Conservation (phyloP, 768 basidiomycete species). For the Hypholoma sublateritium region DNA sequence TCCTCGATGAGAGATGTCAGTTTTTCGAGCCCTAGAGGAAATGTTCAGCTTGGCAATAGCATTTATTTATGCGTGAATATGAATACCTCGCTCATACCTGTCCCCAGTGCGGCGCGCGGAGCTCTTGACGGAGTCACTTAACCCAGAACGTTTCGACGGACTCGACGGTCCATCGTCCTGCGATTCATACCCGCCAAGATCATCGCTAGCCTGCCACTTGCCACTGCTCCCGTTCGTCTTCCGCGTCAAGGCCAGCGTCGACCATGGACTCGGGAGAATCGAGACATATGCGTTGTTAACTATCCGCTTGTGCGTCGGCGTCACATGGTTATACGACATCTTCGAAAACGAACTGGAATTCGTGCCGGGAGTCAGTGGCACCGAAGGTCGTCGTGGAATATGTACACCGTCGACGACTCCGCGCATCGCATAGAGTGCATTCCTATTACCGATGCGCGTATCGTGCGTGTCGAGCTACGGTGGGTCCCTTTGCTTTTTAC, state of each 20-base stretch:
- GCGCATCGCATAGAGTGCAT: no score
- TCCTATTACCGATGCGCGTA: no score
- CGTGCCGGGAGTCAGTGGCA: constrained; percentile 30
- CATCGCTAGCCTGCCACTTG: constrained; percentile 33
- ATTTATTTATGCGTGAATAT: no score
- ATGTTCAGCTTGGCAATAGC: no score
- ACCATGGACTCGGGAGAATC: constrained; percentile 44
- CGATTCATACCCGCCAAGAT: constrained; percentile 61
- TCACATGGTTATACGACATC: constrained; percentile 16
- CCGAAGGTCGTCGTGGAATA: constrained; percentile 7
- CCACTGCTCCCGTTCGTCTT: constrained; percentile 21
- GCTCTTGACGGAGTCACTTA: constrained; percentile 41
- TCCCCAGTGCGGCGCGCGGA: constrained; percentile 67
- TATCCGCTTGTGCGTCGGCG: constrained; percentile 33
- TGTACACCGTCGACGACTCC: no score
- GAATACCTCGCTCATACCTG: no score
- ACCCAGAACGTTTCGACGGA: constrained; percentile 24
- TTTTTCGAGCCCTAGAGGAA: constrained; percentile 67
- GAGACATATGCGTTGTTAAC: constrained; percentile 45
- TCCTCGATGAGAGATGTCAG: no score
- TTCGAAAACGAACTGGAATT: constrained; percentile 21
- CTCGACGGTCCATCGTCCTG: constrained; percentile 42
- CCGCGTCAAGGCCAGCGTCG: constrained; percentile 41
- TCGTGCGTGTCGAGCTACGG: no score
- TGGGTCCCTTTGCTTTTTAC: no score